A percentile compares a stretch with the other conserved stretches of the same genome.
Evolutionary conservation across 352 stramenopile species (phyloP).

Genomic region (Phytophthora ramorum): DNA sequence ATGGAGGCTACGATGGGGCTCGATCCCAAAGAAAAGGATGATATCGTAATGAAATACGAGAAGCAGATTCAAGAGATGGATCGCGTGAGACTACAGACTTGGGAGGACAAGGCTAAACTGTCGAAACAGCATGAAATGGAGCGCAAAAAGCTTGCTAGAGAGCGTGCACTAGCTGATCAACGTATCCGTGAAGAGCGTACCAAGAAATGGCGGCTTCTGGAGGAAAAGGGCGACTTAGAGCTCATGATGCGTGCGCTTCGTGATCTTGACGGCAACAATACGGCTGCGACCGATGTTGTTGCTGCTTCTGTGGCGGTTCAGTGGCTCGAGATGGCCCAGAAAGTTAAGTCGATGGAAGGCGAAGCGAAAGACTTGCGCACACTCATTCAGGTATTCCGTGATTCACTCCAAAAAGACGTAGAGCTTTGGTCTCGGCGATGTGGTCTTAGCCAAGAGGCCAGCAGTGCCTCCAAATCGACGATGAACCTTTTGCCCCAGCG

Average conservation of each 20-base stretch:
- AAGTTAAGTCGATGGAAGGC: conserved; percentile 67
- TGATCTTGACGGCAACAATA: conserved; percentile 59
- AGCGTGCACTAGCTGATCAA: conserved; percentile 81
- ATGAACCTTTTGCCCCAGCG: conserved; percentile 34
- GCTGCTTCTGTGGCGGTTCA: conserved; percentile 27
- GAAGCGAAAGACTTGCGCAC: conserved; percentile 84
- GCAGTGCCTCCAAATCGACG: conserved; percentile 27
- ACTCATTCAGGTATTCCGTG: conserved; percentile 85
- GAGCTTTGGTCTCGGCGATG: conserved; percentile 69
- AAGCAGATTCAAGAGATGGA: conserved; percentile 93
- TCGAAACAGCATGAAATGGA: conserved; percentile 90
- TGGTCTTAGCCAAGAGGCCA: conserved; percentile 29
- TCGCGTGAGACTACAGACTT: conserved; percentile 82
- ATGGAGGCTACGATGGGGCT: conserved; percentile 65
- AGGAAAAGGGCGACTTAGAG: conserved; percentile 87
- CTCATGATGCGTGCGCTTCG: conserved; percentile 78
- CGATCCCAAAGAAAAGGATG: conserved; percentile 86
- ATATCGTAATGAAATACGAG: conserved; percentile 88
- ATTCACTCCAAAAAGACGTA: conserved; percentile 81
- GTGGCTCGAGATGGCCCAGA: conserved; percentile 67
- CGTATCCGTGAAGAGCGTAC: conserved; percentile 84
- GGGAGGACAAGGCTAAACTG: conserved; percentile 88
- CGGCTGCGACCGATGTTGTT: conserved; percentile 33
- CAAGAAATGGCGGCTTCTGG: conserved; percentile 84
- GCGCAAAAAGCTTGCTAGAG: conserved; percentile 78